A percentile compares a stretch with the other conserved stretches of the same genome.
Evolutionary conservation across 2,329 filamentous ascomycete species (phyloP).

Genomic region (Amesomyces nigricolor): DNA sequence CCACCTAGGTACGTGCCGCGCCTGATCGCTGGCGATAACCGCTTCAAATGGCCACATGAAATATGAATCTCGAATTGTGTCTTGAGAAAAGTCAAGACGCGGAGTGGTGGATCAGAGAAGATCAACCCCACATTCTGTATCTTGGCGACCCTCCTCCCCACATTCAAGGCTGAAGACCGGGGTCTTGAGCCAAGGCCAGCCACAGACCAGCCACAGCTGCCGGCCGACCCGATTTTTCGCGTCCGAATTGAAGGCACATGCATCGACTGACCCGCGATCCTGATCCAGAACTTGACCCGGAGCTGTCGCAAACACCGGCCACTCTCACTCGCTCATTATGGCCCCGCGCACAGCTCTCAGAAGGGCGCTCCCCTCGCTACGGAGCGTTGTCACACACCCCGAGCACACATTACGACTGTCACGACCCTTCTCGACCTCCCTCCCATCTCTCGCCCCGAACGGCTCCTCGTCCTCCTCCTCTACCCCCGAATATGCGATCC

Average conservation of each 20-base stretch:
- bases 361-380: constrained; percentile 18
- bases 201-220: constrained; percentile 13
- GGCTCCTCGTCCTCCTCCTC: constrained; percentile 8
- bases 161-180: constrained; percentile 18
- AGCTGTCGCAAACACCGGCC: not conserved
- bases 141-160: constrained; percentile 6
- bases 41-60: no score
- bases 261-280: constrained; percentile 14
- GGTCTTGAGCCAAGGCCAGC: not conserved
- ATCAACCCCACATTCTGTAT: not conserved
- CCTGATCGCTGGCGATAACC: no score
- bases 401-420: constrained; percentile 8
- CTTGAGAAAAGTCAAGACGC: not conserved
- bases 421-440: constrained; percentile 13
- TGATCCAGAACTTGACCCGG: constrained; percentile 7
- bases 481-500: constrained; percentile 22
- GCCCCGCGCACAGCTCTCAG: constrained; percentile 17
- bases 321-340: constrained; percentile 13
- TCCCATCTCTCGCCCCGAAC: constrained; percentile 8
- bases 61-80: no score
- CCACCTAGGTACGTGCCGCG: not conserved
- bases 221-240: constrained; percentile 17
- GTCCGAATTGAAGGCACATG: constrained; percentile 1
- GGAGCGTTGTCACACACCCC: constrained; percentile 4
- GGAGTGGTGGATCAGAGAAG: not conserved